Base-by-base conservation (phyloP, 1,139 yeast species). In the Candida mesenterica region DNA sequence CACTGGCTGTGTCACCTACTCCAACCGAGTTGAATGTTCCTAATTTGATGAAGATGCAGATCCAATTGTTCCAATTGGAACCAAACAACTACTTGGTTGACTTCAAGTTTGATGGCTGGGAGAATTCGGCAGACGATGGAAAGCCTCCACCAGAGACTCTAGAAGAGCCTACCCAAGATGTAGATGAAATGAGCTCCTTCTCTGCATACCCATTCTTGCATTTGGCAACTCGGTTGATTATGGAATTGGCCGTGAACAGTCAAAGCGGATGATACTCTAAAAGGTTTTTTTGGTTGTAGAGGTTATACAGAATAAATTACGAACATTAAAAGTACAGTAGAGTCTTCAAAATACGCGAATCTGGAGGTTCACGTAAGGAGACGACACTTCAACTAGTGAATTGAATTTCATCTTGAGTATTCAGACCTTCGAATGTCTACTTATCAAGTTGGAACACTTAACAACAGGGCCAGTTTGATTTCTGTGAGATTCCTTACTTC, bases 91-190 rank as follows among this genome's bases (percentile, higher is more conserved):
- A 92, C 55, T 71, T 92, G 42, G 98, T 94, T 19, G 99, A 94
- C 59, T 94, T 94, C 68, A 92, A 92, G 62, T 92, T 92, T 58
- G 97, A 92, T 55, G 98, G 98, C 4, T 92, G 97, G 96, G 96
- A 89, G 52, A 62, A 55, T 28, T 49, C 61, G 3, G 42, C 47
- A 5, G 44, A 43, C 15, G 50, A 40, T 18, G 45, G 45, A 4
- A 46, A 37, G 30, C 43, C 41, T 24, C 28, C 32, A 2, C 27
- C n/a, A 15, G 43, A 32, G 53, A 12, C 17, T 9, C 17, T 13
- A 10, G 28, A 25, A 14, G 53, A 39, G 49, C 64, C 47, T 28
- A 53, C 55, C 46, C 65, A 65, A 44, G 75, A 72, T 45, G 67
- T 58, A 46, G 95, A 84, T 49, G 89, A 83, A 49, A 81, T 83